Conservation (phyloP, 768 basidiomycete genomes). For the Mycena olivaceomarginata region DNA sequence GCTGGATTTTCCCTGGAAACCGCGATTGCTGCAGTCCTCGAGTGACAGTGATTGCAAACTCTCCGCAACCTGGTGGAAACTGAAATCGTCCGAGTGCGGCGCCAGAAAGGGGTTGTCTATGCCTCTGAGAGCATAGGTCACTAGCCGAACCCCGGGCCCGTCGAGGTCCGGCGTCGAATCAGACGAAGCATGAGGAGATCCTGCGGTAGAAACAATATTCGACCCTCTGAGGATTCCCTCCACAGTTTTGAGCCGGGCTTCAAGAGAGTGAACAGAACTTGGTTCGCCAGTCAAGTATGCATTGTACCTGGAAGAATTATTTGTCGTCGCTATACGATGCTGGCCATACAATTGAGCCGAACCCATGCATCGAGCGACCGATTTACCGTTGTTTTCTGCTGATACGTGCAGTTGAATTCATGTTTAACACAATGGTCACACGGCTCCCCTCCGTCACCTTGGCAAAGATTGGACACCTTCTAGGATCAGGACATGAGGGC, state of each 20-base stretch:
- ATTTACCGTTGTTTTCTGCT: conserved; percentile 58
- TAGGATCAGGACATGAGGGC: background rate
- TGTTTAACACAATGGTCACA: conserved; percentile 67
- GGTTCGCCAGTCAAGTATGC: background rate
- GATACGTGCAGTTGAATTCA: conserved; percentile 65
- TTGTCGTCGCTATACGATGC: too few species aligned
- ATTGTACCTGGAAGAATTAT: background rate
- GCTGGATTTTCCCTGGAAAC: conserved; percentile 55
- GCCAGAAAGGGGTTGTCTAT: conserved; percentile 21
- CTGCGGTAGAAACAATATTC: background rate
- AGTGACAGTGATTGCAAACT: conserved; percentile 31
- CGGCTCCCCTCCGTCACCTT: conserved; percentile 69
- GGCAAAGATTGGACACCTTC: too few species aligned
- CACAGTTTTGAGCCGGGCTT: conserved; percentile 33
- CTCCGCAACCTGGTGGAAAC: conserved; percentile 14
- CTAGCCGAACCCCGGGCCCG: conserved; percentile 2
- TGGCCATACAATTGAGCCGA: too few species aligned
- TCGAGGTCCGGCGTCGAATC: background rate
- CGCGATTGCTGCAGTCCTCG: conserved; percentile 37
- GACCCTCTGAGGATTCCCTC: conserved; percentile 9
- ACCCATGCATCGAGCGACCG: conserved; percentile 50
- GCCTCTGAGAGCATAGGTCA: conserved; percentile 11
- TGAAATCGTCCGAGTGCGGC: conserved; percentile 33
- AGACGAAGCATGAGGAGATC: background rate
- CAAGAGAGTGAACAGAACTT: conserved; percentile 31